phyloP scores from a whole-genome alignment of 805 yeast species.

The Wickerhamomyces bovis region DNA sequence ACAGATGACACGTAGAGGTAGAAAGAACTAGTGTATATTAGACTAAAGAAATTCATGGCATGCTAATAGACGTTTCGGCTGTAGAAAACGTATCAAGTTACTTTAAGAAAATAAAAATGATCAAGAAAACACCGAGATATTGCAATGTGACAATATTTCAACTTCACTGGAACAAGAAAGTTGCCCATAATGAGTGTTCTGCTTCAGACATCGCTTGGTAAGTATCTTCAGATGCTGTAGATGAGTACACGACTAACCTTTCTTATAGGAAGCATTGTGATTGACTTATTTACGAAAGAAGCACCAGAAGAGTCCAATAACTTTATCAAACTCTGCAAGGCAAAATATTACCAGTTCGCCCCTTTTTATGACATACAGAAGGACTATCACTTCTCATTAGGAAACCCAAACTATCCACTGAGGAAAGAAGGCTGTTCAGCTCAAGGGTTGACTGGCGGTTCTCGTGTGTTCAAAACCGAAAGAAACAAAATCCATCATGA shows the following conservation, averaged over 20 bases:
- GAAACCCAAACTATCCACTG: conserved; percentile 42
- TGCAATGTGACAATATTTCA: no score
- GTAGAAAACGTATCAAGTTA: no score
- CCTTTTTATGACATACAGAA: conserved; percentile 41
- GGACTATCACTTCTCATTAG: conserved; percentile 36
- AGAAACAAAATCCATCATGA: conserved; percentile 23
- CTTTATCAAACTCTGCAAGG: conserved; percentile 49
- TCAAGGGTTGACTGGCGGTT: conserved; percentile 25
- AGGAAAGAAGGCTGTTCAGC: conserved; percentile 26
- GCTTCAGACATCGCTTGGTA: conserved; percentile 34
- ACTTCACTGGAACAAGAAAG: no score
- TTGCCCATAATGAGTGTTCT: conserved; percentile 41
- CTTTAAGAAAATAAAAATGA: no score
- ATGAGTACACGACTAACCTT: background rate
- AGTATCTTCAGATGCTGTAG: conserved; percentile 4
- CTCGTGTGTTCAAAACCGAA: conserved; percentile 12
- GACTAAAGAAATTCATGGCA: background rate
- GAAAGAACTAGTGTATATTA: conserved; percentile 25
- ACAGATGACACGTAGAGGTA: conserved; percentile 64
- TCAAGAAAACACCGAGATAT: no score
- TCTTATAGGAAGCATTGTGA: conserved; percentile 43
- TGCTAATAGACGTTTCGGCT: background rate
- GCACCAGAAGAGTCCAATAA: conserved; percentile 36
- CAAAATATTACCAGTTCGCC: conserved; percentile 44
- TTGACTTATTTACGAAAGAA: conserved; percentile 36